Evolutionary conservation across 257 asterid genomes (phyloP), one percentile per base, ranked within the genome.

Genomic region (Striga asiatica): DNA sequence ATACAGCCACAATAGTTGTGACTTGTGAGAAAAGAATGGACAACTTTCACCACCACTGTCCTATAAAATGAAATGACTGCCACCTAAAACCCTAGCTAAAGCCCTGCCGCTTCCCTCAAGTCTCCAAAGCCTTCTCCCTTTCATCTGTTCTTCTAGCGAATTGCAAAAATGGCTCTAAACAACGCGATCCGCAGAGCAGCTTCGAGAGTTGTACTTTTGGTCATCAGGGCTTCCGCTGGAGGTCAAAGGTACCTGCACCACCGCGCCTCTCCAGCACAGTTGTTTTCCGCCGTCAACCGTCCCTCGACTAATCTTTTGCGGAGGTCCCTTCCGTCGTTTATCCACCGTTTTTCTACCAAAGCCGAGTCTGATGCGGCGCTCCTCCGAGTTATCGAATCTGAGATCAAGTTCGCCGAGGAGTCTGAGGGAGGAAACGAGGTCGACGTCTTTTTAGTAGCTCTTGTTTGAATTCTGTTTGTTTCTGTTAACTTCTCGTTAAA

Each of bases 321-420:
- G 47, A 66, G 74, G 60, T 58, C 77, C 14, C 53, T 76, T 47
- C 84, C 95, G 20, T 72, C 80, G 11, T 29, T 65, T n/a, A 20
- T 64, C 39, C 78, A 46, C 39, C 74, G 66, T 60, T 76, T 74
- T 28, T 61, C 87, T 7, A 64, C 62, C 61, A 64, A 38, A 55
- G 65, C 80, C 2, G 60, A 69, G 34, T 74, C 89, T 12, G 93
- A 85, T 31, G 78, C 59, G 43, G 41, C 81, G 0, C 93, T 89
- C 32, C 52, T 76, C 54, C 69, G 73, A 22, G 77, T 83, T 20
- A 60, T 85, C 47, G 65, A 73, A 22, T 50, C 78, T 9, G 94
- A 85, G 79, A 76, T 89, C 56, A 29, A 58, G 56, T 77, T 75
- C 46, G 81, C 87, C 18, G 37, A n/a, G 21, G 84, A 85, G 42